Evolutionary conservation across 192 early-diverging fungal species (phyloP).

Genomic region (Allomyces macrogynus): DNA sequence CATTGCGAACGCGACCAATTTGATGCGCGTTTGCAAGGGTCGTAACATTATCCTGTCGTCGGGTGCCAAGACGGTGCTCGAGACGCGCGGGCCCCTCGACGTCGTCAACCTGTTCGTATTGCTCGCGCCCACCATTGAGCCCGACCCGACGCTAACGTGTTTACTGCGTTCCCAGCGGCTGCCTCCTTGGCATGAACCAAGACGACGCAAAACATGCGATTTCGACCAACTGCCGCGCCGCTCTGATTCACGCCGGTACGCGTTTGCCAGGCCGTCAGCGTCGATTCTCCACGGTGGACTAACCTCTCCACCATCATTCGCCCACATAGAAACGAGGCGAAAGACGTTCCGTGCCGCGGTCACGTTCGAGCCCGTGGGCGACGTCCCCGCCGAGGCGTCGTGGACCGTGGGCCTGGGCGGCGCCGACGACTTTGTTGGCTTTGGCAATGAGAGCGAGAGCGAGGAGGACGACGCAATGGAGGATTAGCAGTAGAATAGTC

Average conservation of each 20-base stretch:
- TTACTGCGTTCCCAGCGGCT: constrained; percentile 16
- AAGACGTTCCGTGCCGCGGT: constrained; percentile 24
- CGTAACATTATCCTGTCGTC: constrained; percentile 57
- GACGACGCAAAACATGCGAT: constrained; percentile 29
- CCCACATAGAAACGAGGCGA: constrained; percentile 20
- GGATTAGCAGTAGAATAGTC: not conserved
- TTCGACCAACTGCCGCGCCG: constrained; percentile 28
- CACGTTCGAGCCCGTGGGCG: constrained; percentile 16
- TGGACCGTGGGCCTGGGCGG: constrained; percentile 17
- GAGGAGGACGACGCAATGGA: not conserved
- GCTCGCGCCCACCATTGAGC: not conserved
- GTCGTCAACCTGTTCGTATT: constrained; percentile 60
- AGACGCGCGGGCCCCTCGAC: constrained; percentile 54
- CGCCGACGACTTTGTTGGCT: not conserved
- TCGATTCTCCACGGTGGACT: not conserved
- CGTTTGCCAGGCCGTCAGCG: not conserved
- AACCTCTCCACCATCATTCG: not conserved
- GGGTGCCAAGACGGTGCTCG: constrained; percentile 44
- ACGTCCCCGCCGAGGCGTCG: constrained; percentile 13
- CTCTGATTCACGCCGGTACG: constrained; percentile 31
- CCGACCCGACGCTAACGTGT: not conserved
- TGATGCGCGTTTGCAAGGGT: constrained; percentile 50
- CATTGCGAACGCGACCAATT: constrained; percentile 38
- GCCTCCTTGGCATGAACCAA: constrained; percentile 36
- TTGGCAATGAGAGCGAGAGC: not conserved